Conservation (phyloP, 2,329 filamentous ascomycete species). For the Xylaria sp. region DNA sequence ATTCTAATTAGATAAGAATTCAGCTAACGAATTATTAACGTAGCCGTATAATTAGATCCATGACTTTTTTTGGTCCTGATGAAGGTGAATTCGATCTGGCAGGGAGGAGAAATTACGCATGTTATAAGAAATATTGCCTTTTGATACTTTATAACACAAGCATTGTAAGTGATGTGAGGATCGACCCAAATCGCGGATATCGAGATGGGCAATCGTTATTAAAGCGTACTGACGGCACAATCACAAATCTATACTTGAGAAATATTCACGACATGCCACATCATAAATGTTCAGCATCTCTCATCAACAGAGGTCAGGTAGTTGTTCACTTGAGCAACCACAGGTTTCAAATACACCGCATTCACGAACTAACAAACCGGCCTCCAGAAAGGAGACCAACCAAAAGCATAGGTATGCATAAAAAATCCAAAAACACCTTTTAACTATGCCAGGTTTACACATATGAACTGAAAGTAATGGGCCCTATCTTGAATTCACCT, state of each 20-base stretch:
- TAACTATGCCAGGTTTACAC: constrained; percentile 12
- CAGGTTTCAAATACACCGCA: not conserved
- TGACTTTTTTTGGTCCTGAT: not conserved
- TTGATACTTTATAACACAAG: not conserved
- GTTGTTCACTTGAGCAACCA: constrained; percentile 2
- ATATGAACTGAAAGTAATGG: constrained; percentile 39
- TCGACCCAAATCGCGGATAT: not conserved
- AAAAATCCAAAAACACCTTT: not conserved
- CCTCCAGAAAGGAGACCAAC: not conserved
- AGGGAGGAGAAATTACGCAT: too few relatives aligned
- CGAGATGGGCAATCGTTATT: not conserved
- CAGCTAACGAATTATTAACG: not conserved
- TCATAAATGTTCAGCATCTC: not conserved
- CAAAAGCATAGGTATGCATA: not conserved
- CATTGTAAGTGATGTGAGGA: not conserved
- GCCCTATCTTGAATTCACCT: constrained; percentile 47
- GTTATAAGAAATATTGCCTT: too few relatives aligned
- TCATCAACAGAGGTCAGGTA: not conserved
- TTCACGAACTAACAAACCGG: not conserved
- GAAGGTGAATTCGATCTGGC: too few relatives aligned
- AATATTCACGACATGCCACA: not conserved
- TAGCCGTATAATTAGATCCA: not conserved
- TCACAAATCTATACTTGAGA: not conserved
- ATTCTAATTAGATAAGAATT: not conserved
- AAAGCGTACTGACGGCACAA: not conserved